phyloP scores from a whole-genome alignment of 345 rosid species.

The Lepidium africanum region DNA sequence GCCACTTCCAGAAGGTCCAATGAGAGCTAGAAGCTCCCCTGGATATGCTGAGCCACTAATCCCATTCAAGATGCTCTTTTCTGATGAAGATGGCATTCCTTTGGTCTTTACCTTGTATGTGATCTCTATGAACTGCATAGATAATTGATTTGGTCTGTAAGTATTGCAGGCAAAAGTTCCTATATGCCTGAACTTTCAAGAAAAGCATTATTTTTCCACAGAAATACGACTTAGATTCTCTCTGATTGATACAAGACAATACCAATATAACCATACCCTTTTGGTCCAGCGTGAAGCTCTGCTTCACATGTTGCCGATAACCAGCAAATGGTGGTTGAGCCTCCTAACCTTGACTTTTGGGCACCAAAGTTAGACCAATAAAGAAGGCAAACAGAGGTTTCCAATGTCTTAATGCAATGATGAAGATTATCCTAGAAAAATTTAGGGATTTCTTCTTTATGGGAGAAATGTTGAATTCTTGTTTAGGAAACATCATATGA shows the following conservation, averaged over 20 bases:
- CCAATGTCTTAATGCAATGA: constrained; percentile 26
- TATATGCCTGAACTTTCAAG: not conserved
- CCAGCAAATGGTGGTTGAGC: constrained; percentile 22
- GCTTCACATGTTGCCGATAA: constrained; percentile 27
- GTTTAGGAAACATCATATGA: constrained; percentile 35
- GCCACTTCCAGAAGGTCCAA: constrained; percentile 99
- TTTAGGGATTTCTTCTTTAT: not conserved
- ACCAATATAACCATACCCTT: constrained; percentile 42
- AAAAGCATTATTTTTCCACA: not conserved
- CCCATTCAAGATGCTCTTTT: constrained; percentile 68
- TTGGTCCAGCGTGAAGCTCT: constrained; percentile 43
- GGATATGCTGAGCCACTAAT: constrained; percentile 75
- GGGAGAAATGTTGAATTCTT: constrained; percentile 30
- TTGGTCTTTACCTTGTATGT: constrained; percentile 65
- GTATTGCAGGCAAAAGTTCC: not conserved
- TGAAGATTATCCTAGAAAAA: not conserved
- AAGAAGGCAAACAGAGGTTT: constrained; percentile 29
- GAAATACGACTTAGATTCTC: not conserved
- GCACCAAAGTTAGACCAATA: constrained; percentile 30
- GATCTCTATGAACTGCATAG: constrained; percentile 70
- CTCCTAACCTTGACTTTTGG: constrained; percentile 31
- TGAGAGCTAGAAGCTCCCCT: constrained; percentile 85
- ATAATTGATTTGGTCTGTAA: not conserved
- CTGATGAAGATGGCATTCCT: constrained; percentile 41
- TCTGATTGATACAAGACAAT: constrained; percentile 6